Conservation (phyloP, 768 basidiomycete genomes). For the Pholiota microspora region DNA sequence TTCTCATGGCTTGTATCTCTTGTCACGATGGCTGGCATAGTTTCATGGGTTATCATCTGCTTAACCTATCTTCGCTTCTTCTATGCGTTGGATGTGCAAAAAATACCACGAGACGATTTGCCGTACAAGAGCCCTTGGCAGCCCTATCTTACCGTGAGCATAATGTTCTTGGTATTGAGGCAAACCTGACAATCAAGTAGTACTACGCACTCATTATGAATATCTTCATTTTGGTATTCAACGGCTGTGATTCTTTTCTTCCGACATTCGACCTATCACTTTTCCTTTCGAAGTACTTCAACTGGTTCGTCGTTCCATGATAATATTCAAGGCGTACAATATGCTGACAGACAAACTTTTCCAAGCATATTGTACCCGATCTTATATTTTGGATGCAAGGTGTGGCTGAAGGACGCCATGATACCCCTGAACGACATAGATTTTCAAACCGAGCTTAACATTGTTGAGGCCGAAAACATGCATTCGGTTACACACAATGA, state of each 20-base stretch:
- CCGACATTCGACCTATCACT: conserved; percentile 20
- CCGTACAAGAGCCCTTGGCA: conserved; percentile 44
- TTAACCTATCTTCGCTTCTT: conserved; percentile 30
- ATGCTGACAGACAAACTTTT: background rate
- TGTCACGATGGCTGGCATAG: conserved; percentile 30
- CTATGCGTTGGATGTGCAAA: conserved; percentile 26
- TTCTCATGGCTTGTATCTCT: conserved; percentile 28
- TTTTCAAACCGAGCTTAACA: conserved; percentile 20
- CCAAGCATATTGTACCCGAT: conserved; percentile 25
- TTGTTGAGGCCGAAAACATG: conserved; percentile 16
- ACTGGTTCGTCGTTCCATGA: conserved; percentile 24
- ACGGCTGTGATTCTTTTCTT: conserved; percentile 28
- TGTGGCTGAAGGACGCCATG: conserved; percentile 20
- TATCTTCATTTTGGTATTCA: conserved; percentile 24
- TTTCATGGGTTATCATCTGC: conserved; percentile 30
- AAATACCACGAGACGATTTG: conserved; percentile 27
- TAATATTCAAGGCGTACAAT: background rate
- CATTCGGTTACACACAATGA: background rate
- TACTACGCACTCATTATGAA: conserved; percentile 29
- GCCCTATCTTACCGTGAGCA: conserved; percentile 38
- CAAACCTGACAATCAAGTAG: conserved; percentile 10
- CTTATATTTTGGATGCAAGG: conserved; percentile 25
- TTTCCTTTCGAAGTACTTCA: conserved; percentile 29
- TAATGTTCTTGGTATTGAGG: background rate
- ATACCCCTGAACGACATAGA: conserved; percentile 22